Percentiles rank a stretch among this genome's conserved stretches.
Evolutionary conservation across 176 grass and related monocot genomes (phyloP).

Genomic region (Aechmea fasciata): DNA sequence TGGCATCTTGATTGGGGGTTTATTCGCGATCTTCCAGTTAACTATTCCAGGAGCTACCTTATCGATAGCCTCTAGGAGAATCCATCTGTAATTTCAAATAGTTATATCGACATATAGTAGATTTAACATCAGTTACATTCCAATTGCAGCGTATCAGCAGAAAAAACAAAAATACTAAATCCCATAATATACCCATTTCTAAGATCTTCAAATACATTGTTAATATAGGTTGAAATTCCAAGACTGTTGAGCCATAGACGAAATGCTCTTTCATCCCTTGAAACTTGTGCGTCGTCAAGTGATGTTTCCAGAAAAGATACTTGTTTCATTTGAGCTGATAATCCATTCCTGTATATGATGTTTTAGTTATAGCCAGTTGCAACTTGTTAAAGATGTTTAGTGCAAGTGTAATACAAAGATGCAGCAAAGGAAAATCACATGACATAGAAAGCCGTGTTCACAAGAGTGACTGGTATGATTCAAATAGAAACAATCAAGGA

Average conservation of each 20-base stretch:
- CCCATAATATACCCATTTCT: constrained; percentile 67
- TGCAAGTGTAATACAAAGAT: no score
- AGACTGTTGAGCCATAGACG: constrained; percentile 96
- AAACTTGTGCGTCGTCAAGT: constrained; percentile 79
- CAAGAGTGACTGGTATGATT: no score
- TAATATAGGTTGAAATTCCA: constrained; percentile 84
- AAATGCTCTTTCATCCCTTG: constrained; percentile 85
- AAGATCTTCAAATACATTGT: constrained; percentile 98
- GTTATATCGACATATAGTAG: constrained; percentile 8
- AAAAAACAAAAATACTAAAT: not conserved
- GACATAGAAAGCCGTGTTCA: no score
- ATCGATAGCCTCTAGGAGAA: constrained; percentile 87
- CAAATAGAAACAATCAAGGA: no score
- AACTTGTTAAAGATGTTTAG: not conserved
- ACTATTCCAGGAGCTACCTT: constrained; percentile 75
- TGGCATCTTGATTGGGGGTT: constrained; percentile 84
- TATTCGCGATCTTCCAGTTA: constrained; percentile 84
- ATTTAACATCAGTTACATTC: not conserved
- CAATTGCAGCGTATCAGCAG: not conserved
- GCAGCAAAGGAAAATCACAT: no score
- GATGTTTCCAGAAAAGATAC: constrained; percentile 72
- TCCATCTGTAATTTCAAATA: constrained; percentile 45
- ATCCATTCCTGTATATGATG: constrained; percentile 64
- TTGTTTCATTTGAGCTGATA: constrained; percentile 82
- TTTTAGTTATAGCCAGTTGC: not conserved